Percentiles rank a stretch among this genome's conserved stretches.
Evolutionary conservation across 495 filamentous ascomycete species (phyloP).

Genomic region (Penicillium manginii): DNA sequence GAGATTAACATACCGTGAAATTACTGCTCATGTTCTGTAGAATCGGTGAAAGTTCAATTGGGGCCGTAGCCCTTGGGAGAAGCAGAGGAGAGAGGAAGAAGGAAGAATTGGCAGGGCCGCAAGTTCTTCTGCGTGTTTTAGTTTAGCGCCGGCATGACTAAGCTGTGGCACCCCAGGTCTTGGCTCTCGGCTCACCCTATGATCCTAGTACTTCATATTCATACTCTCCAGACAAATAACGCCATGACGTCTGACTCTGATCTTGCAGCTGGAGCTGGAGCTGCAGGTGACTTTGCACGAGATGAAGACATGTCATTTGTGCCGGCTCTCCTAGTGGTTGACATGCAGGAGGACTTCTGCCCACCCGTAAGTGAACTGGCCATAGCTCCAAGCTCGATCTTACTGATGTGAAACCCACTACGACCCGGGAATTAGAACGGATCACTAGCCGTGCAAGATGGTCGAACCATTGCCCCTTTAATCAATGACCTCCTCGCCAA

Average conservation of each 20-base stretch:
- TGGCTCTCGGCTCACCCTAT: neutral
- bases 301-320: conserved; percentile 13
- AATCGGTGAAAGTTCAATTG: conserved; percentile 15
- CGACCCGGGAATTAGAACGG: conserved; percentile 61
- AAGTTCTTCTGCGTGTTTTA: conserved; percentile 21
- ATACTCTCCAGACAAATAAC: neutral
- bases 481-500: conserved; percentile 78
- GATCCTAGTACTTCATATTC: neutral
- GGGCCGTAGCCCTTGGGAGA: conserved; percentile 45
- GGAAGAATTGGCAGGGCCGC: neutral
- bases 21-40: conserved; percentile 37
- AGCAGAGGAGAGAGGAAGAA: conserved; percentile 23
- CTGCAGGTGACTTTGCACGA: neutral
- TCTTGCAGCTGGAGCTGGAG: neutral
- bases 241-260: neutral
- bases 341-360: conserved; percentile 97
- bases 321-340: conserved; percentile 72
- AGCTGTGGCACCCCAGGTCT: conserved; percentile 15
- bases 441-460: conserved; percentile 74
- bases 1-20: conserved; percentile 41
- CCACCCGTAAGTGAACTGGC: conserved; percentile 63
- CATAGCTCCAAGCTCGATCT: conserved; percentile 10
- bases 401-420: conserved; percentile 18
- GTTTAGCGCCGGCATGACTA: conserved; percentile 34
- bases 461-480: conserved; percentile 65